Evolutionary conservation across 306 rosid species (phyloP).

Genomic region (Dalbergia cochinchinensis): DNA sequence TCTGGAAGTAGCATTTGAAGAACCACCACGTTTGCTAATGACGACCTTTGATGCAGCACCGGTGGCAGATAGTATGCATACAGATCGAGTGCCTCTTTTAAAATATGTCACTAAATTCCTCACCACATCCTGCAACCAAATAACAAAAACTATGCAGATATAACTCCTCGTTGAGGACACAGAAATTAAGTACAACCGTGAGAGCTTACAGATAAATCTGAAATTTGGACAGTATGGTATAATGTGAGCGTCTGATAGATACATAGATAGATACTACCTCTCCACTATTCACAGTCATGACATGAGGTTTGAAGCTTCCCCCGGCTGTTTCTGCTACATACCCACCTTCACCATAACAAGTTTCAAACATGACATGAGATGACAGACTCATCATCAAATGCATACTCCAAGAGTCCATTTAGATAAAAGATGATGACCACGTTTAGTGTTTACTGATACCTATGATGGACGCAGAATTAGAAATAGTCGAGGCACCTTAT

Average conservation of each 20-base stretch:
- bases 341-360: slow-evolving; percentile 45
- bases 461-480: too few species aligned
- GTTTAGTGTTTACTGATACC: too few species aligned
- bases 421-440: too few species aligned
- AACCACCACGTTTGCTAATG: slow-evolving; percentile 27
- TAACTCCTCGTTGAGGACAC: background rate
- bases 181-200: too few species aligned
- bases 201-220: too few species aligned
- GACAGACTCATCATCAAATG: background rate
- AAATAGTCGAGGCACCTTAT: too few species aligned
- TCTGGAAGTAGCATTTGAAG: slow-evolving; percentile 22
- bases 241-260: background rate
- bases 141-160: background rate
- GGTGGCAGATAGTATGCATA: slow-evolving; percentile 52
- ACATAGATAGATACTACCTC: slow-evolving; percentile 42
- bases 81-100: slow-evolving; percentile 1
- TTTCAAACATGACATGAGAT: slow-evolving; percentile 1
- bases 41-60: slow-evolving; percentile 31
- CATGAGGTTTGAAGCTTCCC: slow-evolving; percentile 50
- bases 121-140: slow-evolving; percentile 47
- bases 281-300: slow-evolving; percentile 37
- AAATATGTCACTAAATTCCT: slow-evolving; percentile 16
- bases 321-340: slow-evolving; percentile 47
- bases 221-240: too few species aligned
- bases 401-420: background rate